Base-by-base conservation (phyloP, 768 basidiomycete genomes). In the Rhodosporidiobolus sp. region DNA sequence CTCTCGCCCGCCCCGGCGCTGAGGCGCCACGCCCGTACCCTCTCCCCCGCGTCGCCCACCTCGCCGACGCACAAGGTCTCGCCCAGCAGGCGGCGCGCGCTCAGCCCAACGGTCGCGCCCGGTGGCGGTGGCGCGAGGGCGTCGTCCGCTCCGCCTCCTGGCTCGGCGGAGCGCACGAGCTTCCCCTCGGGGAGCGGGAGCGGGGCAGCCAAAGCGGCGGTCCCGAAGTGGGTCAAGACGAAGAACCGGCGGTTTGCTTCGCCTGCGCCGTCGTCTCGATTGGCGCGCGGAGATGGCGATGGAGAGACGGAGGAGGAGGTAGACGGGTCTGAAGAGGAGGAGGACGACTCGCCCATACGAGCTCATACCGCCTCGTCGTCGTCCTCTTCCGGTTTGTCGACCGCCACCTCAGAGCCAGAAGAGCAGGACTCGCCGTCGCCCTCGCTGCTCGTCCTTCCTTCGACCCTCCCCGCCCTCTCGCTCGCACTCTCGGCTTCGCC, bases 1-100 rank as follows among this genome's bases (percentile, higher is more conserved):
- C 34, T 50, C 12, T 69, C 67, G n/a, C 67, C 67, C 20, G 45
- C 45, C 16, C 67, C 67, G 22, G 8, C 20, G 32, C 5, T 56
- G n/a, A 26, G 4, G 43, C 24, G 30, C n/a, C 38, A 64, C 45
- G 55, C 63, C 53, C 8, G 63, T 52, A 4, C 16, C 46, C 10
- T 64, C 52, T 43, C 63, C 52, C 4, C 45, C 8, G 38, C 38
- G 38, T 7, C 8, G 8, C 38, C 38, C 8, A 43, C 38, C 8
- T 7, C 8, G 8, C 38, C 38, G 38, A 7, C 38, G 38, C 38
- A 43, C 38, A 43, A 43, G 38, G 38, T 43, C 38, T 43, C 38
- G 38, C 38, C 38, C 38, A 43, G 38, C 14, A 43, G 38, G 38
- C 7, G 38, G 38, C 7, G 38, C 8, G 38, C 38, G 38, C 14